Evolutionary conservation across 495 filamentous ascomycete species (phyloP), one percentile per base, ranked within the genome.

Genomic region (Neurospora cerealis): DNA sequence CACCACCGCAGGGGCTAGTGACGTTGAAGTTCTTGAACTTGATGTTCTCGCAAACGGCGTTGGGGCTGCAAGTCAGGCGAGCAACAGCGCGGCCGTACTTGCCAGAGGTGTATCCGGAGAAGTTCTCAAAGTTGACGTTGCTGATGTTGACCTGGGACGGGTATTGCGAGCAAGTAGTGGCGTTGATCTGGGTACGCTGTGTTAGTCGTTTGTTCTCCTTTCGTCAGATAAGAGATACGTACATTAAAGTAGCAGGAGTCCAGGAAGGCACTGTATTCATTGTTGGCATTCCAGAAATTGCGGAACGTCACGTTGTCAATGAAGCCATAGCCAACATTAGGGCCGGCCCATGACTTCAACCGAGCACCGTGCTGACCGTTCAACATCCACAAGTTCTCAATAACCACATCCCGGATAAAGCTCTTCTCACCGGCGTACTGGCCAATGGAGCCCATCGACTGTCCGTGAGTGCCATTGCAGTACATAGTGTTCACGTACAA

Each of bases 201-300:
- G 41, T 70, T 21, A 74, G 73, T 37, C 24, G 15, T 15, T 37
- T 7, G 21, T 19, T 36, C 24, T 28, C 19, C 41, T 62, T 37
- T 17, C 15, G 46, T 4, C n/a, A 10, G 71, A 72, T 19, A 21
- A 44, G n/a, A 39, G 73, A 75, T n/a, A 71, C 87, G 83, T 39
- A 88, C 81, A 74, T 88, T 83, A 76, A 89, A 90, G 79, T 89
- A 90, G 76, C 88, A 89, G 28, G 82, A 86, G 71, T 88, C 87
- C 19, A 90, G 72, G n/a, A 87, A 85, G 15, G 87, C 80, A 0
- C 87, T 83, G 66, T 83, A 79, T 70, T 88, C 87, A 38, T 86
- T 87, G 74, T 89, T 88, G 69, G 84, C 86, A 28, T 88, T 81
- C 73, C 82, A 85, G 73, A 90, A 85, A 78, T 89, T 84, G 73